Evolutionary conservation across 2,329 filamentous ascomycete genomes (phyloP), one percentile per base, ranked within the genome.

Genomic region (Fusarium metavorans): DNA sequence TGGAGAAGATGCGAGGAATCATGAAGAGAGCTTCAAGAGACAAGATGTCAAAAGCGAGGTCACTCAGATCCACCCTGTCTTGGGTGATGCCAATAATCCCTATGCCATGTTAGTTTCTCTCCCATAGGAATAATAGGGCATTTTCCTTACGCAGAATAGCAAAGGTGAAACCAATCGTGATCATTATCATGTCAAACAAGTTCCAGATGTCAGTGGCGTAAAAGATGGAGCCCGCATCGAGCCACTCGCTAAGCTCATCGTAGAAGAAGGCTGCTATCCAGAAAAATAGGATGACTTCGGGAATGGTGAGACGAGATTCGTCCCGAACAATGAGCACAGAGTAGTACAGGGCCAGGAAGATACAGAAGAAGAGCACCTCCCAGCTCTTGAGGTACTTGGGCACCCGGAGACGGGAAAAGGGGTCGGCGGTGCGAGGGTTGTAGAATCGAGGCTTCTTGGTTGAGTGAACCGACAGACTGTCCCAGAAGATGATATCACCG

Each of bases 241-340:
- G 88, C 85, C 94, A 95, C 78, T 97, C 94, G 77, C 93, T 93
- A 67, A 97, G 86, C 82, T 95, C 95, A 76, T 98, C 95, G 79
- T 97, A 97, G 43, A 93, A 91, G 84, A 97, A 98, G 9, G 94
- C 93, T 6, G 92, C 91, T 76, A 98, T 92, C 93, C 95, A 98
- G 60, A 97, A 83, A 80, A 96, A 97, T 48, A 98, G 88, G 18
- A 94, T 80, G 2, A 92, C 84, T 81, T 98, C 95, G 20, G 92
- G 85, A 0, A 86, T 80, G 0, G 93, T 94, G 63, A 98, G 90
- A 32, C 87, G 85, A 20, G 87, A 86, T 10, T 91, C 88, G 74
- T 93, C 91, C 70, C 94, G 88, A 75, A 94, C 90, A 54, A 97
- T 89, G 35, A 98, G 87, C 0, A 98, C 95, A n/a, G 91, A 88